Percentiles rank a stretch among this genome's conserved stretches.
phyloP scores from a whole-genome alignment of 1,284 basidiomycete genomes.

The Malassezia caprae region DNA sequence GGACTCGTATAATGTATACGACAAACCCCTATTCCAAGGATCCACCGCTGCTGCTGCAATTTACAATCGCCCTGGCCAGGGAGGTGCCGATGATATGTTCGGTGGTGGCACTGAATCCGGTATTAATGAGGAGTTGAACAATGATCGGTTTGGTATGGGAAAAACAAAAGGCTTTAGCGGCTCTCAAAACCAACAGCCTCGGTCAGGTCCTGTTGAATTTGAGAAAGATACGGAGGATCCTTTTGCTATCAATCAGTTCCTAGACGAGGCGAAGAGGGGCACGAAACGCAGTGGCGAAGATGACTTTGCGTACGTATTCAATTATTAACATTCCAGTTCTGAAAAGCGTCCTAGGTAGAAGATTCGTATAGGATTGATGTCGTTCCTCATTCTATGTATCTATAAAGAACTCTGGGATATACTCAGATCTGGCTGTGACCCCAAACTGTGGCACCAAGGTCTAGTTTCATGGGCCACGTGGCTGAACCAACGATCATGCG shows the following conservation, averaged over 20 bases:
- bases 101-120: constrained; percentile 91
- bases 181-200: constrained; percentile 61
- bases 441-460: background rate
- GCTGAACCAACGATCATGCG: background rate
- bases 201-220: constrained; percentile 83
- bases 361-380: background rate
- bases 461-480: background rate
- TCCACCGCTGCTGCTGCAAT: constrained; percentile 92
- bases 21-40: constrained; percentile 88
- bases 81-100: constrained; percentile 48
- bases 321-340: background rate
- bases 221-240: constrained; percentile 93
- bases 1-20: constrained; percentile 85
- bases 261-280: constrained; percentile 90
- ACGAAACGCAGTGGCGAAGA: constrained; percentile 55
- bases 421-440: background rate
- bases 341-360: constrained; percentile 7
- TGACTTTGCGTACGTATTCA: background rate
- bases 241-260: constrained; percentile 94
- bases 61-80: constrained; percentile 72
- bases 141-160: constrained; percentile 86
- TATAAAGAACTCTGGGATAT: background rate
- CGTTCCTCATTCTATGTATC: background rate
- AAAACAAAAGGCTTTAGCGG: constrained; percentile 75
- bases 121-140: constrained; percentile 74